Conservation (phyloP, 2,329 filamentous ascomycete genomes). For the Fusarium equiseti region DNA sequence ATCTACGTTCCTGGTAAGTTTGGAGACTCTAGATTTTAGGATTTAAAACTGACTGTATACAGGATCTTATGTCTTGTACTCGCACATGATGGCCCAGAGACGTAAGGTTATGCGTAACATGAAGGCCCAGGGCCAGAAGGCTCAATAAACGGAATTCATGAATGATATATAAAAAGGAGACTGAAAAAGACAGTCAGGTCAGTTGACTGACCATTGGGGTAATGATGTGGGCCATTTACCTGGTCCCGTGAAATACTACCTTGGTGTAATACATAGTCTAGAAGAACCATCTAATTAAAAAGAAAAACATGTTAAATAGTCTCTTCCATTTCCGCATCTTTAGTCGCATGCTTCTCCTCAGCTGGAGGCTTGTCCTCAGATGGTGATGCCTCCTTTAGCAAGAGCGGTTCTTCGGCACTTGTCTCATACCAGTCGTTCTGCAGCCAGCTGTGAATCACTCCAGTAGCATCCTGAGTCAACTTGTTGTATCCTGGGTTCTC, state of each 20-base stretch:
- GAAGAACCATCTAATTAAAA: constrained; percentile 1
- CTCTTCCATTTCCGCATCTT: background rate
- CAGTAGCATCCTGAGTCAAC: constrained; percentile 74
- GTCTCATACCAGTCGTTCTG: constrained; percentile 75
- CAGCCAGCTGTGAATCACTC: constrained; percentile 74
- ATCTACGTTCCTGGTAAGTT: constrained; percentile 84
- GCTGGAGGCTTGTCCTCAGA: constrained; percentile 1
- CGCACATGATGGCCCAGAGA: constrained; percentile 94
- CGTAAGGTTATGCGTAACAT: constrained; percentile 79
- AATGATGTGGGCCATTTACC: background rate
- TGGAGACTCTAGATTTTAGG: background rate
- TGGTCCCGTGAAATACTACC: background rate
- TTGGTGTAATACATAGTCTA: constrained; percentile 13
- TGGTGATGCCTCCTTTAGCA: constrained; percentile 37
- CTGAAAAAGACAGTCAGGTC: background rate
- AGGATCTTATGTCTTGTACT: constrained; percentile 86
- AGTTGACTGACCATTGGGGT: background rate
- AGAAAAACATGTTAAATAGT: background rate
- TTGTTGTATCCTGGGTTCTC: constrained; percentile 79
- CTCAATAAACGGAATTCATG: constrained; percentile 37
- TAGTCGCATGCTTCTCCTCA: background rate
- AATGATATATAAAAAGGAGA: background rate
- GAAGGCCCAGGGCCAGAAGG: constrained; percentile 61
- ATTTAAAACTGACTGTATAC: constrained; percentile 3
- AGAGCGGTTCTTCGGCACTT: constrained; percentile 55